Percentiles rank a stretch among this genome's conserved stretches.
Evolutionary conservation across 2,329 filamentous ascomycete species (phyloP).

Genomic region (Pseudodiploospora longispora): DNA sequence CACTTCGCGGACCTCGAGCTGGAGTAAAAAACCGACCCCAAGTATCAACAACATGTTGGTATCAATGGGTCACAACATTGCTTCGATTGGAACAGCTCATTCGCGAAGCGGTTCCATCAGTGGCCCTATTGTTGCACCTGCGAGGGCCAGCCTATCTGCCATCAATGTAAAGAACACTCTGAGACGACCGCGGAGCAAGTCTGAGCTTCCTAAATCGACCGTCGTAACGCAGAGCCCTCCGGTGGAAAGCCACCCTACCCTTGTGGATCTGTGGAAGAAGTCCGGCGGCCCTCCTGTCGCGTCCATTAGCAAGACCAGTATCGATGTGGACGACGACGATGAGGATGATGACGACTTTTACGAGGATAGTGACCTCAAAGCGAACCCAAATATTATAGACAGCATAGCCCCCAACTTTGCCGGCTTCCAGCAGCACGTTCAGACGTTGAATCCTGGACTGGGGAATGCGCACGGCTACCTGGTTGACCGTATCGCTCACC

Average conservation of each 20-base stretch:
- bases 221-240: conserved; percentile 12
- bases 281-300: conserved; percentile 47
- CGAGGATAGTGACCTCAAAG: conserved; percentile 53
- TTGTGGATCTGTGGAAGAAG: conserved; percentile 44
- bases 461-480: conserved; percentile 49
- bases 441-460: conserved; percentile 66
- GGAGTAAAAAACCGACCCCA: conserved; percentile 43
- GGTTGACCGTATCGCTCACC: conserved; percentile 72
- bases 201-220: conserved; percentile 37
- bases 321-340: conserved; percentile 44
- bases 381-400: conserved; percentile 56
- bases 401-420: conserved; percentile 63
- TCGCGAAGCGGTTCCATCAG: conserved; percentile 54
- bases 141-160: conserved; percentile 40
- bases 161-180: conserved; percentile 41
- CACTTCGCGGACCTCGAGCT: conserved; percentile 42
- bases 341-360: conserved; percentile 49
- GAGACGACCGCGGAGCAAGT: conserved; percentile 49
- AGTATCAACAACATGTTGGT: conserved; percentile 53
- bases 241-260: conserved; percentile 32
- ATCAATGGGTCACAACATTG: conserved; percentile 46
- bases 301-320: conserved; percentile 29
- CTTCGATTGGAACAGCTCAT: conserved; percentile 49
- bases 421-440: conserved; percentile 70
- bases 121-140: conserved; percentile 38